Base-by-base conservation (phyloP, 2,329 filamentous ascomycete genomes). In the Fusarium sp. region DNA sequence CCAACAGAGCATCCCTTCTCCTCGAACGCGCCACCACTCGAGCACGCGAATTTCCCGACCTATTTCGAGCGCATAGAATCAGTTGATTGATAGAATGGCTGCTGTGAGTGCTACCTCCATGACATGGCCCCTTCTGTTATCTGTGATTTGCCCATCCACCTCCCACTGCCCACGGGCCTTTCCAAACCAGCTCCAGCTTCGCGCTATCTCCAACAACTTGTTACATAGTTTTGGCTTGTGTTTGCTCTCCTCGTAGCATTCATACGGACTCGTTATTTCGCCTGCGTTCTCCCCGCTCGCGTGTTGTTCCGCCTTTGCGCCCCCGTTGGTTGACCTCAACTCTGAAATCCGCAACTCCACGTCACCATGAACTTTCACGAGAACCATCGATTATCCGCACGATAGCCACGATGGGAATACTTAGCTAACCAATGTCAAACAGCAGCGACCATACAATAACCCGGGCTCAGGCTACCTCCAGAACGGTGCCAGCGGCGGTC, bases 381-480 rank as follows among this genome's bases (percentile, higher is more conserved):
- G 24, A 29, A n/a, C 56, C n/a, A 37, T 12, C 22, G 24, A 46
- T 42, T 34, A n/a, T 57, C 41, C 20, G 34, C 45, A 45, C 45
- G 58, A 29, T 14, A 18, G 29, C 40, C 16, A 57, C 18, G 25
- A 55, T 20, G 14, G 25, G 6, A 32, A 41, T 13, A 27, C 11
- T 61, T 25, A 45, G 60, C 61, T 76, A 55, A 72, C 77, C 76
- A 68, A 74, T 67, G 40, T 37, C 32, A 45, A 51, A 44, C 76
- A 84, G 82, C 77, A 80, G 71, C 81, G 81, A 77, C 76, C 80
- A 70, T 83, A 82, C 81, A 86, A 82, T 79, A 84, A 83, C 77
- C 80, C 81, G 73, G 85, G 85, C 79, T 90, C 81, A 74, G 85
- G 85, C 80, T 91, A 89, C 80, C 82, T 91, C 78, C 86, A 88